Base-by-base conservation (phyloP, 2,329 filamentous ascomycete genomes). In the Talaromyces sp. region DNA sequence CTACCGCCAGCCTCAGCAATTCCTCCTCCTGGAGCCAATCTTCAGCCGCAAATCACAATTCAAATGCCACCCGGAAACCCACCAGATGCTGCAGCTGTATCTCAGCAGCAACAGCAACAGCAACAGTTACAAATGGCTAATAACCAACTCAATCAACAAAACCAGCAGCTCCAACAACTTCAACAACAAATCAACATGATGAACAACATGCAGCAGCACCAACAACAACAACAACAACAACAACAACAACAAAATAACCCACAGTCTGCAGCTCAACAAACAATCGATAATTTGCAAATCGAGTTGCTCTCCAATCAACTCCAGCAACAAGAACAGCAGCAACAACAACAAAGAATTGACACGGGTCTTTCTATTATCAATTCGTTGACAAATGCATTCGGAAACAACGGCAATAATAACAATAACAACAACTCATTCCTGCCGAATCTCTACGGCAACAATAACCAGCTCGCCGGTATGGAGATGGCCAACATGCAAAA, bases 151-250 rank as follows among this genome's bases (percentile, higher is more conserved):
- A 59, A 59, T 14, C 30, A 54, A 3, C 60, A 62, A n/a, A 56
- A 51, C 4, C 56, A 62, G 18, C 61, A 62, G 33, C 34, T 62
- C 28, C 51, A 59, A 4, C 50, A 57, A 56, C 55, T 62, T 34
- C 27, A 62, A 27, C 56, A 62, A 23, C 61, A 47, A 27, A 47
- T 62, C 2, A 51, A 62, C 18, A 55, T 58, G 51, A 62, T 62
- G 56, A 59, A 56, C 23, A 59, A 56, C 23, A 36, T 62, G 42
- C 56, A 62, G 16, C 61, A 58, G 16, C 23, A 23, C 1, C 52
- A 55, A 9, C 54, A 61, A 12, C 58, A 60, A 14, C 51, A 23
- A 23, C 23, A 61, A n/a, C 59, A 61, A 18, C 59, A 58, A 12
- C 52, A 55, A 9, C 54, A 61, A 12, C 58, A 60, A 14, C 51